Base-by-base conservation (phyloP, 176 grass and related monocot genomes). In the Aegilops bicornis region DNA sequence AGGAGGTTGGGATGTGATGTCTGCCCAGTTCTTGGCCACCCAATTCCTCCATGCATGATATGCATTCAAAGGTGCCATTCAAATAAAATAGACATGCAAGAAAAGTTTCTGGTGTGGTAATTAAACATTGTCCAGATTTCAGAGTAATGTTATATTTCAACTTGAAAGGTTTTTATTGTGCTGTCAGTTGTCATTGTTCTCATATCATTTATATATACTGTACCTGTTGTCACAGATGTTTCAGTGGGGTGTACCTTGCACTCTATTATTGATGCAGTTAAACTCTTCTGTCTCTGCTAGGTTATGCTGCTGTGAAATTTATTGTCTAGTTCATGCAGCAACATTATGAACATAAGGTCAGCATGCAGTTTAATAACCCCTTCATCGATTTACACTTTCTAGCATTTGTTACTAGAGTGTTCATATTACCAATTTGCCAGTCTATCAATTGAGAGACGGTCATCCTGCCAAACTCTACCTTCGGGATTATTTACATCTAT, bases 1-100 rank as follows among this genome's bases (percentile, higher is more conserved):
- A 85, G 69, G 82, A 78, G 56, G 64, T 73, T 88, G 82, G 82
- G 90, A 65, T 84, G 80, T 73, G 17, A 84, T 84, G 45, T 52
- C 63, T 78, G 71, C 54, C 84, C 56, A 24, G 71, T 85, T 70
- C 71, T 78, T 87, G 89, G 85, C 69, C 35, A 9, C 81, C 89
- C 81, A 61, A 66, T 31, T 78, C 82, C 45, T 81, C 86, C 71
- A 47, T 52, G 77, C 82, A 81, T 84, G 69, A 77, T 88, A 81
- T 81, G 86, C 64, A 79, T 86, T 85, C 86, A 88, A 91, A 88
- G 79, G 13, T 88, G 59, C 42, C 39, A 22, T 88, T 88, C 31
- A 81, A 85, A 91, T 85, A n/a, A 85, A 91, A 5, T 50, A 76
- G 47, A 76, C 72, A 82, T 88, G 78, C 14, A 67, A 64, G 13